These are phyloP conservation scores for Fusarium poae DNA, from an alignment of 2,329 filamentous ascomycete genomes.

Conservation along the genomic window DNA sequence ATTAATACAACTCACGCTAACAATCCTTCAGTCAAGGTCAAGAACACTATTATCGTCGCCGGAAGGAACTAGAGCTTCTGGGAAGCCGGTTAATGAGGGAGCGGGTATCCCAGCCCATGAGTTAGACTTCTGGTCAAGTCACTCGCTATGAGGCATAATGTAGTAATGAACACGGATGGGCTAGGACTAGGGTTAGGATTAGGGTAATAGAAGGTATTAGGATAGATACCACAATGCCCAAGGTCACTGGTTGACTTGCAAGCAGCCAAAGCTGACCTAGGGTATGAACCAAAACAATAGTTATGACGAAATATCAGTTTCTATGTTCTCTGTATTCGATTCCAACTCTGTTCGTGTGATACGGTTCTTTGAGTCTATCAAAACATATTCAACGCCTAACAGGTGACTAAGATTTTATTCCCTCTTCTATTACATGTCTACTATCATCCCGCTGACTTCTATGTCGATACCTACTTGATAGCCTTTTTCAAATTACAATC, in stretches of 20 bases:
- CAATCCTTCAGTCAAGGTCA: slow-evolving; percentile 17
- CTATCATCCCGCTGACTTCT: too few species aligned
- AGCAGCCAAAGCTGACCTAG: neutral
- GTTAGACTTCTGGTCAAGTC: slow-evolving; percentile 24
- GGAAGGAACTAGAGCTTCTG: slow-evolving; percentile 8
- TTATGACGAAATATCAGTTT: neutral
- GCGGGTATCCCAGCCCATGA: slow-evolving; percentile 30
- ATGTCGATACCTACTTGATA: neutral
- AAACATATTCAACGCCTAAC: neutral
- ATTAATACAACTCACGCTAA: neutral
- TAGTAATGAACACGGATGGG: slow-evolving; percentile 7
- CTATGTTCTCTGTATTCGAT: neutral
- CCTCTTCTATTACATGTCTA: neutral
- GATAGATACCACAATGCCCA: neutral
- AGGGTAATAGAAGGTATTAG: neutral
- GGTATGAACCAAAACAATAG: neutral
- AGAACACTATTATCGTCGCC: slow-evolving; percentile 3
- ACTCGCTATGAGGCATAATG: slow-evolving; percentile 6
- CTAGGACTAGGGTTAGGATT: neutral
- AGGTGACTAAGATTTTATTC: too few species aligned
- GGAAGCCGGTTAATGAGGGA: slow-evolving; percentile 11
- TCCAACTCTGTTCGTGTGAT: neutral
- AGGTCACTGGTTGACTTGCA: slow-evolving; percentile 24
- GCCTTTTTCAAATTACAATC: neutral
- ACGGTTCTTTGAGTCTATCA: neutral